phyloP scores from a whole-genome alignment of 441 rosid genomes.

The Arabidopsis lyrata region DNA sequence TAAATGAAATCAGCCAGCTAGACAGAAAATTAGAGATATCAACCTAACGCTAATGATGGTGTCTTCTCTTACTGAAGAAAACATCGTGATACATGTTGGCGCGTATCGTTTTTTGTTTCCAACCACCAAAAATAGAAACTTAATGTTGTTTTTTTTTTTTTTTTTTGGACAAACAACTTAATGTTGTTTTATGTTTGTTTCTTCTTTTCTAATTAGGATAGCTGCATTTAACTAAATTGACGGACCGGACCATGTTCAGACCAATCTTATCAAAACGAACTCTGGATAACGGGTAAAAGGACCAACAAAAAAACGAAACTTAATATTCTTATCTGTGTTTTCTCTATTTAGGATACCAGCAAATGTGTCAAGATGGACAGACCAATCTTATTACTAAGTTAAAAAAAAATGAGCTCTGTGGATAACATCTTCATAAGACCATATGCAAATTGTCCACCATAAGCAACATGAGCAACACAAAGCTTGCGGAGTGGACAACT shows the following conservation, averaged over 20 bases:
- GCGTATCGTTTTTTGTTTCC: slow-evolving; percentile 34
- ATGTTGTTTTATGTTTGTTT: slow-evolving; percentile 25
- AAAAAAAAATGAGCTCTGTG: not conserved
- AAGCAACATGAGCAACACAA: not conserved
- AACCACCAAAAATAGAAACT: slow-evolving; percentile 21
- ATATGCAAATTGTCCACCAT: not conserved
- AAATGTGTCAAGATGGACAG: not conserved
- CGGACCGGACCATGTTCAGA: not conserved
- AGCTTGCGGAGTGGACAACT: not conserved
- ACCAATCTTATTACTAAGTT: not conserved
- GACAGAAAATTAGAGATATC: slow-evolving; percentile 24
- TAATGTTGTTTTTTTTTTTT: slow-evolving; percentile 35
- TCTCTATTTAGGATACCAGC: not conserved
- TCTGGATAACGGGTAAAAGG: not conserved
- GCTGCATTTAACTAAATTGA: not conserved
- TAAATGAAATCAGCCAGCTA: slow-evolving; percentile 6
- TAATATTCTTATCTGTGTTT: not conserved
- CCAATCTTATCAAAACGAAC: not conserved
- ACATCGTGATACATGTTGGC: slow-evolving; percentile 24
- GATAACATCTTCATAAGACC: not conserved
- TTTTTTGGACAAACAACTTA: too few species aligned
- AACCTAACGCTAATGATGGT: slow-evolving; percentile 41
- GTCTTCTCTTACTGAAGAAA: slow-evolving; percentile 30
- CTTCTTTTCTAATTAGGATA: not conserved
- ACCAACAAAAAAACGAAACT: not conserved